Conservation (phyloP, 768 basidiomycete species). For the Rhizopogon roseolus region DNA sequence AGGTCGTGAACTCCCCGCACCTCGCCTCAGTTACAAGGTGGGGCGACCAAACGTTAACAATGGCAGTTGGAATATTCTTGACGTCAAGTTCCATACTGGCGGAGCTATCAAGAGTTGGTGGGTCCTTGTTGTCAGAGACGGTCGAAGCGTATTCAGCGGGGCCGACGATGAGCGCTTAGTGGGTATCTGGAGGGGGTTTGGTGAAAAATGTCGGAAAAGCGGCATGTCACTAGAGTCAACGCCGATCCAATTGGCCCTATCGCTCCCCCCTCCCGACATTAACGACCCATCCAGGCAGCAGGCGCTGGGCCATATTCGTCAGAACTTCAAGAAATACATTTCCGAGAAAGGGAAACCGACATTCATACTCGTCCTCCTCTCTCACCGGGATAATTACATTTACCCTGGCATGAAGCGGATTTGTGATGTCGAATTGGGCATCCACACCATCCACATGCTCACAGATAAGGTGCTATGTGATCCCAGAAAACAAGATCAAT, state of each 20-base stretch:
- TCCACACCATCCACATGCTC: conserved; percentile 74
- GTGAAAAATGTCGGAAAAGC: conserved; percentile 46
- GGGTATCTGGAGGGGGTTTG: conserved; percentile 48
- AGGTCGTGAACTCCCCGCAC: conserved; percentile 58
- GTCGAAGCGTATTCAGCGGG: conserved; percentile 30
- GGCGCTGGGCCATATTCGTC: conserved; percentile 38
- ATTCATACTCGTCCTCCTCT: conserved; percentile 69
- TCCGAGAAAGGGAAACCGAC: conserved; percentile 36
- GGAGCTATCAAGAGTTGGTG: conserved; percentile 55
- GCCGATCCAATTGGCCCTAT: conserved; percentile 33
- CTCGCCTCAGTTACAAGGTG: conserved; percentile 48
- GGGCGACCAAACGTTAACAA: conserved; percentile 44
- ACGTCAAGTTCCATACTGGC: conserved; percentile 62
- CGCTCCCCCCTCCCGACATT: background rate
- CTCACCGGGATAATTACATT: conserved; percentile 64
- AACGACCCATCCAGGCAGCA: conserved; percentile 31
- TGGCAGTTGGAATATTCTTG: conserved; percentile 75
- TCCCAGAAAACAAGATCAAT: conserved; percentile 63
- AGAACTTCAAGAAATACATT: conserved; percentile 30
- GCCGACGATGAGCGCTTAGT: conserved; percentile 35
- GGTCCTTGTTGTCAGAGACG: conserved; percentile 61
- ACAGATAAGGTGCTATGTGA: conserved; percentile 54
- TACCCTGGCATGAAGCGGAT: conserved; percentile 81
- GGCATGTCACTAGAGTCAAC: conserved; percentile 35
- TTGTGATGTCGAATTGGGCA: conserved; percentile 67